Conservation (phyloP, 2,329 filamentous ascomycete species). For the Aureobasidium sp. region DNA sequence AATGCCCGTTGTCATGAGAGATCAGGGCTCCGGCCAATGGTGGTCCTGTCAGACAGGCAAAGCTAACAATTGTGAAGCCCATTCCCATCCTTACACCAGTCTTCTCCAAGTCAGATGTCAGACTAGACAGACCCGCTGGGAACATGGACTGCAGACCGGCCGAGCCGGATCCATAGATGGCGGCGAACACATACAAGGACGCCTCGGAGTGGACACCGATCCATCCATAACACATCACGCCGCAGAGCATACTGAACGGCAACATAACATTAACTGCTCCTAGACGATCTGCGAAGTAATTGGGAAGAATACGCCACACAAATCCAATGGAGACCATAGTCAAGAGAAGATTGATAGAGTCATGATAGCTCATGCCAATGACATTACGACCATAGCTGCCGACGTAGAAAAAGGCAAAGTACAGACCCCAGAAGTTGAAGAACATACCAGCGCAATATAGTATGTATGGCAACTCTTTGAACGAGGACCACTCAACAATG, state of each 20-base stretch:
- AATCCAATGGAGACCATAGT: constrained; percentile 51
- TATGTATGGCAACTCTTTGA: constrained; percentile 29
- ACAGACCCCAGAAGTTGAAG: constrained; percentile 24
- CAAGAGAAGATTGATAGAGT: constrained; percentile 48
- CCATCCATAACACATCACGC: constrained; percentile 49
- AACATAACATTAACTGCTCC: constrained; percentile 51
- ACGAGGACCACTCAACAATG: constrained; percentile 29
- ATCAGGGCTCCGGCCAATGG: constrained; percentile 41
- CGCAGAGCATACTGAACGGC: constrained; percentile 40
- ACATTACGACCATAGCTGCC: constrained; percentile 30
- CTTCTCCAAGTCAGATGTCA: constrained; percentile 41
- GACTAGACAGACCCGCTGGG: constrained; percentile 33
- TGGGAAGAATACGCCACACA: constrained; percentile 45
- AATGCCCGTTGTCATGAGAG: constrained; percentile 26
- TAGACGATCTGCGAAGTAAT: constrained; percentile 46
- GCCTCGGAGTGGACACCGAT: constrained; percentile 37
- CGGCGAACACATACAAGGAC: constrained; percentile 37
- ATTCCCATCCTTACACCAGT: constrained; percentile 41
- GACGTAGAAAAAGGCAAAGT: constrained; percentile 41
- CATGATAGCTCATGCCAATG: constrained; percentile 38
- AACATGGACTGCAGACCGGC: constrained; percentile 41
- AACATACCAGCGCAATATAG: constrained; percentile 24
- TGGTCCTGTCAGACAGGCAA: constrained; percentile 39
- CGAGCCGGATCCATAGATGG: constrained; percentile 37
- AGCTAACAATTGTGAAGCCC: constrained; percentile 38